phyloP scores from a whole-genome alignment of 345 rosid genomes.

The Rhizophora mangle region DNA sequence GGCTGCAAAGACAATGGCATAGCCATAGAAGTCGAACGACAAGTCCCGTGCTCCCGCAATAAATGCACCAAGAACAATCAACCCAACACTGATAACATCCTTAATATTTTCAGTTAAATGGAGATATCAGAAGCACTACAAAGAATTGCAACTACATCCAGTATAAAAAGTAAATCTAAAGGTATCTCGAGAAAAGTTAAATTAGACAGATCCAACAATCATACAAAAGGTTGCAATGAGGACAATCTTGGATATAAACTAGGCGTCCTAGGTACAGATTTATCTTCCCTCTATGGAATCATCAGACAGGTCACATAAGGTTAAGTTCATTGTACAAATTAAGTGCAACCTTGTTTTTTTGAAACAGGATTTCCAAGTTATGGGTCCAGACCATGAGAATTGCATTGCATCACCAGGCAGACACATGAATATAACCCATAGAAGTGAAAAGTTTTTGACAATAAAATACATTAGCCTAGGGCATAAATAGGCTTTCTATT shows the following conservation, averaged over 20 bases:
- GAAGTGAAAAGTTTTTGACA: too few relatives aligned
- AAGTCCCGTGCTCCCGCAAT: conserved; percentile 97
- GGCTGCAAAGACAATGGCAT: conserved; percentile 79
- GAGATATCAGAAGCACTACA: conserved; percentile 33
- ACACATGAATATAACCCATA: not conserved
- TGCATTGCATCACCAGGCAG: not conserved
- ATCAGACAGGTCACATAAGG: not conserved
- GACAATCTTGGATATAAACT: not conserved
- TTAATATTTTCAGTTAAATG: conserved; percentile 43
- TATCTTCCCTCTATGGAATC: not conserved
- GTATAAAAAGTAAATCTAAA: not conserved
- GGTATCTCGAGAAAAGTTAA: not conserved
- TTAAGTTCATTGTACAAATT: not conserved
- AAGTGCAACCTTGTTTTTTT: not conserved
- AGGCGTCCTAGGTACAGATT: not conserved
- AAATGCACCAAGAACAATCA: conserved; percentile 85
- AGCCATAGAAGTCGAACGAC: conserved; percentile 88
- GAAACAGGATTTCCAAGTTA: not conserved
- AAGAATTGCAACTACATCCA: conserved; percentile 13
- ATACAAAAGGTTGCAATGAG: too few relatives aligned
- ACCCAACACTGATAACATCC: conserved; percentile 77
- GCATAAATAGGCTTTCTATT: too few relatives aligned
- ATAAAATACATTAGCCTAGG: too few relatives aligned
- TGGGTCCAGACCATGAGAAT: not conserved
- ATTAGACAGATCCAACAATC: not conserved